A percentile compares a stretch with the other conserved stretches of the same genome.
phyloP scores from a whole-genome alignment of 2,329 filamentous ascomycete genomes.

The Botrytis galanthina region DNA sequence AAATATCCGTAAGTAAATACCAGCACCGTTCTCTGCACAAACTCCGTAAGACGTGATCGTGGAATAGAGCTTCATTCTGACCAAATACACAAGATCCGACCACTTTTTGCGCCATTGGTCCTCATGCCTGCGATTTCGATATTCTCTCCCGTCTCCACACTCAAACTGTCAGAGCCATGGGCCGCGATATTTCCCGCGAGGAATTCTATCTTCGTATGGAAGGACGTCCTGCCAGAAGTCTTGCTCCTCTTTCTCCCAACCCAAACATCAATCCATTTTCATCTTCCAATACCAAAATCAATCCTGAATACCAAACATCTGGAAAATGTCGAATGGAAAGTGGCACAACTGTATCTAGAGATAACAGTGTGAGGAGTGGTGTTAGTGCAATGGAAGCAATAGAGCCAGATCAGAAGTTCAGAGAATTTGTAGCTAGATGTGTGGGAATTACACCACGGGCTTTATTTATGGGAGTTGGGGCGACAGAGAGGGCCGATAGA shows the following conservation, averaged over 20 bases:
- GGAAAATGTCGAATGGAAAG: not conserved
- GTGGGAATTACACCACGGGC: not conserved
- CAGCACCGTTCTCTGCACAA: too few species aligned
- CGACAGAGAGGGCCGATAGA: not conserved
- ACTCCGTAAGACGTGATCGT: accelerated
- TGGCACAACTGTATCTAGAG: not conserved
- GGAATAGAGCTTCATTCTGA: not conserved
- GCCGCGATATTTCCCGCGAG: constrained; percentile 11
- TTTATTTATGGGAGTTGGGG: constrained; percentile 12
- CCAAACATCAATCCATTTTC: not conserved
- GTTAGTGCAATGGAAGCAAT: not conserved
- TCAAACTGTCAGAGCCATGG: constrained; percentile 4
- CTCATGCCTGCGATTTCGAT: constrained; percentile 8
- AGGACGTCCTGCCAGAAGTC: constrained; percentile 7
- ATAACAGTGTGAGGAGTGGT: not conserved
- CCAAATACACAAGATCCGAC: not conserved
- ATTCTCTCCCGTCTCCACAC: constrained; percentile 15
- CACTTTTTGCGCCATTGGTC: constrained; percentile 17
- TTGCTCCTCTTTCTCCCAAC: not conserved
- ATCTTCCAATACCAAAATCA: not conserved
- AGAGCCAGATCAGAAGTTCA: constrained; percentile 8
- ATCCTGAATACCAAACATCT: not conserved
- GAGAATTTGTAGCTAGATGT: constrained; percentile 12
- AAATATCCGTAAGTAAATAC: not conserved
- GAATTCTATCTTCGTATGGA: constrained; percentile 20